Evolutionary conservation across 2,329 filamentous ascomycete genomes (phyloP), one percentile per base, ranked within the genome.

Genomic region (Ceratocystiopsis brevicomis): DNA sequence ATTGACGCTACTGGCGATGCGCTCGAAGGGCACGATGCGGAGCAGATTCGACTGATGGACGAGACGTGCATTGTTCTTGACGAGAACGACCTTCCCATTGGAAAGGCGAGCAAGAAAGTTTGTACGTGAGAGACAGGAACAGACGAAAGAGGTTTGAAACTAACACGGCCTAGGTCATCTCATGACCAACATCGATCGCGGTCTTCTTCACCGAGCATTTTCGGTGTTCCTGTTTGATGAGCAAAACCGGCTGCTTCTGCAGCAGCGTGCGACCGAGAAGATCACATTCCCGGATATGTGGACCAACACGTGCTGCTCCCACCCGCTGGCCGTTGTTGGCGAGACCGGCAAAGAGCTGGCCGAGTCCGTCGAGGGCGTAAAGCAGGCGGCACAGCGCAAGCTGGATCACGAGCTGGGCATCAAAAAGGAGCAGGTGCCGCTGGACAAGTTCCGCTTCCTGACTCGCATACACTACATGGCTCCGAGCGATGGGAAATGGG

Each of bases 261-360:
- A 98, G 65, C 90, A 96, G 68, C 82, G 90, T 52, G 90, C 90
- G 25, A 68, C 78, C 37, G 88, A 96, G 67, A 98, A 98, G 69
- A 98, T 98, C 58, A 98, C 90, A 8, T 98, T 98, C 65, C 88
- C 90, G 40, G 85, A 94, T 59, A 87, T 95, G 80, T 98, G 90
- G 90, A 98, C 90, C 50, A 98, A 98, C 65, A 98, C 90, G 32
- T 98, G 90, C 72, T 98, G 90, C 69, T 98, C 90, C 36, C 90
- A 98, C 62, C 90, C 90, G 6, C 72, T 98, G 48, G 83, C 84
- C 44, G 81, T 95, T 51, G 82, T 90, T 10, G 80, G 81, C 50
- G 90, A 98, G 73, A 93, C 85, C 21, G 90, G 90, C 49, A 73
- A 77, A 32, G 81, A 80, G 51, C 69, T 98, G 38, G 71, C 78